Conservation (phyloP, 192 early-diverging fungal genomes). For the Umbelopsis vinacea region DNA sequence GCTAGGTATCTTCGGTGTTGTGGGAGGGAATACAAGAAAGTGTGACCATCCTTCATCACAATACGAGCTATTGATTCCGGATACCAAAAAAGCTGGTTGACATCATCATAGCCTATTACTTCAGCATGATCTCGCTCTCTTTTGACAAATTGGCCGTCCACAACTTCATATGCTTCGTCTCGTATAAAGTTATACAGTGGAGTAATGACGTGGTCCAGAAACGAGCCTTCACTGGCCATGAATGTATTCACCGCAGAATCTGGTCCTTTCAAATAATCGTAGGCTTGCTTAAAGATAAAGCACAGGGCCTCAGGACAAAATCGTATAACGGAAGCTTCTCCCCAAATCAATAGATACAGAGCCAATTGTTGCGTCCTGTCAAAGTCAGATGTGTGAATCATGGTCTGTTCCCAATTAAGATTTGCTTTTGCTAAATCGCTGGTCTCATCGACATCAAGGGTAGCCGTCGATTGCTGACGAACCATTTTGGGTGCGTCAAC, state of each 20-base stretch:
- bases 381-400: constrained; percentile 73
- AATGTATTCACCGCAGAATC: constrained; percentile 52
- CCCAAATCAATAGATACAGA: constrained; percentile 80
- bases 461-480: constrained; percentile 25
- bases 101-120: constrained; percentile 82
- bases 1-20: constrained; percentile 67
- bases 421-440: constrained; percentile 38
- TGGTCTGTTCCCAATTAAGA: constrained; percentile 70
- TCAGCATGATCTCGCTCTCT: constrained; percentile 76
- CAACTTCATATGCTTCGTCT: constrained; percentile 70
- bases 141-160: constrained; percentile 66
- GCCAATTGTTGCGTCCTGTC: constrained; percentile 74
- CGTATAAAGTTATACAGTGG: constrained; percentile 78
- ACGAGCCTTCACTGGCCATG: constrained; percentile 68
- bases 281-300: constrained; percentile 80
- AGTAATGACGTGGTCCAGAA: constrained; percentile 67
- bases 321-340: constrained; percentile 76
- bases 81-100: constrained; percentile 87
- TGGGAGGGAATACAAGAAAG: constrained; percentile 62
- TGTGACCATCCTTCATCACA: constrained; percentile 54
- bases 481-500: constrained; percentile 25
- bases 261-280: constrained; percentile 56
- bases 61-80: constrained; percentile 67
- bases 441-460: constrained; percentile 14
- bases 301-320: constrained; percentile 77